Conservation (phyloP, 225 moss, liverwort and hornwort species). For the Bryum argenteum region DNA sequence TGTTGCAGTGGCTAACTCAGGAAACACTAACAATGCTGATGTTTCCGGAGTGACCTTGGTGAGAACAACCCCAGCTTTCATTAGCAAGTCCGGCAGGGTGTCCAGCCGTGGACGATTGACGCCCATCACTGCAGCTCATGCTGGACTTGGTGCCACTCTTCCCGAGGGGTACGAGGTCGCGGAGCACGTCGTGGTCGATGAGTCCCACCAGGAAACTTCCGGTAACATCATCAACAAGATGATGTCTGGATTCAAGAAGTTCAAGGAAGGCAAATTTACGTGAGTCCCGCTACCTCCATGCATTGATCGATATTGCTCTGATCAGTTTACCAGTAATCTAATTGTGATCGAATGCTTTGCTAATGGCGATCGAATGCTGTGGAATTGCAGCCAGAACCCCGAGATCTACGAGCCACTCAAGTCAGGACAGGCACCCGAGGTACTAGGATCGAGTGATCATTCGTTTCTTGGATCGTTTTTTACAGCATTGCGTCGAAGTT, state of each 20-base stretch:
- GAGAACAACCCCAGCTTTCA: slow-evolving; percentile 8
- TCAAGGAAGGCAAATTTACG: slow-evolving; percentile 31
- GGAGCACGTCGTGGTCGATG: slow-evolving; percentile 29
- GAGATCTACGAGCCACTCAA: slow-evolving; percentile 54
- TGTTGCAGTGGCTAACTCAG: too few relatives aligned
- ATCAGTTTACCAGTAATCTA: too few relatives aligned
- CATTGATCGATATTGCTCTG: too few relatives aligned
- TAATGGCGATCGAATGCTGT: not conserved
- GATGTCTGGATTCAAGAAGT: slow-evolving; percentile 25
- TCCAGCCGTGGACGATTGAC: not conserved
- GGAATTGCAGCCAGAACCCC: slow-evolving; percentile 46
- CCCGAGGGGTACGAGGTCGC: slow-evolving; percentile 28
- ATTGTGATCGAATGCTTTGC: too few relatives aligned
- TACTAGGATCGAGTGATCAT: slow-evolving; percentile 1
- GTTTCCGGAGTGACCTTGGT: not conserved
- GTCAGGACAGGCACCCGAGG: slow-evolving; percentile 67
- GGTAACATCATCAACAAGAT: slow-evolving; percentile 34
- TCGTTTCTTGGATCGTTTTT: not conserved
- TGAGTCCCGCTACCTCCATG: not conserved
- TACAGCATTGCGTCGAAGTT: too few relatives aligned
- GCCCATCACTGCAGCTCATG: not conserved
- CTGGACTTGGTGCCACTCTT: slow-evolving; percentile 28
- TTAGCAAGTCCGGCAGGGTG: not conserved
- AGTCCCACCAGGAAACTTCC: not conserved
- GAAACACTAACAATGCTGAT: not conserved